phyloP scores from a whole-genome alignment of 2,329 filamentous ascomycete species.

The Fusarium sp. region DNA sequence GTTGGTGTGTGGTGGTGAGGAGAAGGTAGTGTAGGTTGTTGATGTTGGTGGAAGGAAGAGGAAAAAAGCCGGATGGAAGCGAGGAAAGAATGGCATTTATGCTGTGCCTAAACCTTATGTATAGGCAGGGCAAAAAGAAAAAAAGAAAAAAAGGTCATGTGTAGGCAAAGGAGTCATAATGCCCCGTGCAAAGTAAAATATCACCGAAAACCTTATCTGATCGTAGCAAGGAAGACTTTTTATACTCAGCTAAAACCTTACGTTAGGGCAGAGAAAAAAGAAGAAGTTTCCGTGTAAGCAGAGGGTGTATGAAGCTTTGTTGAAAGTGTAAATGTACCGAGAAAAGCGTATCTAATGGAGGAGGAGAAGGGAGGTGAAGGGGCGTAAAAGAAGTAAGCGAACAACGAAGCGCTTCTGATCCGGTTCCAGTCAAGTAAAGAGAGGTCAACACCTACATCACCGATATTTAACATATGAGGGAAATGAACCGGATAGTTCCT shows the following conservation, averaged over 20 bases:
- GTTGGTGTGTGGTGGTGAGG: neutral
- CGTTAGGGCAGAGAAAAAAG: neutral
- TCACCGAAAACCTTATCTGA: too few species aligned
- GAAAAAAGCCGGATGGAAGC: neutral
- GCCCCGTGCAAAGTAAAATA: too few species aligned
- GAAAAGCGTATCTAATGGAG: neutral
- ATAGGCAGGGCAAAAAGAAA: too few species aligned
- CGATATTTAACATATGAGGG: accelerated
- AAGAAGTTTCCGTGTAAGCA: neutral
- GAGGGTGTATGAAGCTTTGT: neutral
- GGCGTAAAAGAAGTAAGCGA: too few species aligned
- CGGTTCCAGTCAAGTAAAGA: too few species aligned
- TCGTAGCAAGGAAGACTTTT: neutral
- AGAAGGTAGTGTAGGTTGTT: neutral
- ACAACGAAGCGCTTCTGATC: neutral
- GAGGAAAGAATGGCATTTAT: too few species aligned
- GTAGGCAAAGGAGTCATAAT: too few species aligned
- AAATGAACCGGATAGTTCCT: neutral
- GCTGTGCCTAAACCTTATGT: too few species aligned
- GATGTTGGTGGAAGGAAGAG: neutral
- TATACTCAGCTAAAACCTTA: neutral
- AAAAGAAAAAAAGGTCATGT: too few species aligned
- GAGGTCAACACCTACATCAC: neutral
- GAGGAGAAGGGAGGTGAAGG: neutral
- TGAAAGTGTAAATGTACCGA: neutral